Percentiles rank a stretch among this genome's conserved stretches.
These are phyloP conservation scores for Besnoitia besnoiti DNA, from an alignment of 169 alveolate genomes.

Conservation along the genomic window DNA sequence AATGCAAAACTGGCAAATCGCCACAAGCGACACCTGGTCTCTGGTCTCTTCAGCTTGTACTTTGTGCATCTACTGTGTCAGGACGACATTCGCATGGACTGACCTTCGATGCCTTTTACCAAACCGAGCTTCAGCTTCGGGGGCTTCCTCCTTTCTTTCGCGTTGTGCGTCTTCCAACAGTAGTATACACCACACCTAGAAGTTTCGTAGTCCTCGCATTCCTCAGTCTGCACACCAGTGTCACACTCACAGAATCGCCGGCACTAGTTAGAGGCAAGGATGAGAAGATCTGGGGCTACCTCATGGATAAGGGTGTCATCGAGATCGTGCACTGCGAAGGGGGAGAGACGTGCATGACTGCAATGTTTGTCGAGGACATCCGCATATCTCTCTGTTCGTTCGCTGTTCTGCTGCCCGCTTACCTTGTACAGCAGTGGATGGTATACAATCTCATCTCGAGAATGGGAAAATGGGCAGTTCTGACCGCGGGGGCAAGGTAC, in stretches of 20 bases:
- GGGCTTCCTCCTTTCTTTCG: constrained; percentile 48
- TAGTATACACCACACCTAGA: constrained; percentile 46
- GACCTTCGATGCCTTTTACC: constrained; percentile 41
- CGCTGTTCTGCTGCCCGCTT: too few species aligned
- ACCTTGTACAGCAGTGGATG: constrained; percentile 92
- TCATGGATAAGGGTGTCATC: not conserved
- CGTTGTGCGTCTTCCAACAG: constrained; percentile 59
- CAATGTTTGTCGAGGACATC: too few species aligned
- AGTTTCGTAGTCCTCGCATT: constrained; percentile 38
- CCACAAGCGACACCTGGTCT: too few species aligned
- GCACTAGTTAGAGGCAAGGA: not conserved
- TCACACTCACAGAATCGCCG: not conserved
- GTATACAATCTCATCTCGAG: constrained; percentile 89
- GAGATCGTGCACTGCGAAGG: not conserved
- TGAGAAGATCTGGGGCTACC: not conserved
- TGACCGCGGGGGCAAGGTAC: constrained; percentile 84
- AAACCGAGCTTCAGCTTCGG: constrained; percentile 37
- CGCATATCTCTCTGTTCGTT: not conserved
- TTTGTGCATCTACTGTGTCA: too few species aligned
- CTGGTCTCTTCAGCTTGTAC: too few species aligned
- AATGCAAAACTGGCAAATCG: too few species aligned
- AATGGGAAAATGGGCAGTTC: constrained; percentile 91
- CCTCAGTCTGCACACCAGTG: constrained; percentile 35
- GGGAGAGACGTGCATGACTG: not conserved
- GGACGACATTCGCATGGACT: too few species aligned